These are phyloP conservation scores for Amoebophrya sp. DNA, from an alignment of 169 alveolate genomes.

Conservation along the genomic window DNA sequence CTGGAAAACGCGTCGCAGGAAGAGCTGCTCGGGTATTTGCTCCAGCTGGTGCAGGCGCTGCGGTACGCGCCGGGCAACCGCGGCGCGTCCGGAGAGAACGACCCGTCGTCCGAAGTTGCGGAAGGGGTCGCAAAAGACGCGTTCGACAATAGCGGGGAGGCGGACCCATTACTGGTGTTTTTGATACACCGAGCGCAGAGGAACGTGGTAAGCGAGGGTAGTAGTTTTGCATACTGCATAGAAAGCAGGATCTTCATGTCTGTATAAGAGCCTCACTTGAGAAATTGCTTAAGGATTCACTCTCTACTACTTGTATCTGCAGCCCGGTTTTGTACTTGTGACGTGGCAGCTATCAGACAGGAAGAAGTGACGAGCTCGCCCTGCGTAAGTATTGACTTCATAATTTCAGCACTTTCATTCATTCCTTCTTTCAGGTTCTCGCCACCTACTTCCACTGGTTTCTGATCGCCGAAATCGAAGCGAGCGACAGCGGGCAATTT, in stretches of 20 bases:
- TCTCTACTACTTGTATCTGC: too few species aligned
- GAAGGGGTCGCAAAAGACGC: background rate
- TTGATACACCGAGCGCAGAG: background rate
- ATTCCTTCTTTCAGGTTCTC: too few species aligned
- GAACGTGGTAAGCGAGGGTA: conserved; percentile 27
- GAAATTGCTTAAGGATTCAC: too few species aligned
- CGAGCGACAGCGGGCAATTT: background rate
- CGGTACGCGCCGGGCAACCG: background rate
- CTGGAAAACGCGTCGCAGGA: background rate
- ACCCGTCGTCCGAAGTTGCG: background rate
- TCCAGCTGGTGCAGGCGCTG: background rate
- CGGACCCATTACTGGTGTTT: background rate
- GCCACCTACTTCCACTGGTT: conserved; percentile 16
- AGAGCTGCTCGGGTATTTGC: background rate
- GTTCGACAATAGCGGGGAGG: background rate
- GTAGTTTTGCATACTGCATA: too few species aligned
- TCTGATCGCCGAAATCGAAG: background rate
- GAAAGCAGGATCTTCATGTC: too few species aligned
- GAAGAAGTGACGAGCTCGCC: too few species aligned
- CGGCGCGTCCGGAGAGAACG: background rate
- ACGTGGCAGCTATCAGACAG: too few species aligned
- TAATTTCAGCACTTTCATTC: too few species aligned
- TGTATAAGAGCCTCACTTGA: too few species aligned
- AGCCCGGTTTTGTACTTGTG: too few species aligned
- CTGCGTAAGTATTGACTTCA: too few species aligned